Percentiles rank a stretch among this genome's conserved stretches.
Conservation (phyloP, 1,284 basidiomycete genomes). For the Afroboletus lepidellus region DNA sequence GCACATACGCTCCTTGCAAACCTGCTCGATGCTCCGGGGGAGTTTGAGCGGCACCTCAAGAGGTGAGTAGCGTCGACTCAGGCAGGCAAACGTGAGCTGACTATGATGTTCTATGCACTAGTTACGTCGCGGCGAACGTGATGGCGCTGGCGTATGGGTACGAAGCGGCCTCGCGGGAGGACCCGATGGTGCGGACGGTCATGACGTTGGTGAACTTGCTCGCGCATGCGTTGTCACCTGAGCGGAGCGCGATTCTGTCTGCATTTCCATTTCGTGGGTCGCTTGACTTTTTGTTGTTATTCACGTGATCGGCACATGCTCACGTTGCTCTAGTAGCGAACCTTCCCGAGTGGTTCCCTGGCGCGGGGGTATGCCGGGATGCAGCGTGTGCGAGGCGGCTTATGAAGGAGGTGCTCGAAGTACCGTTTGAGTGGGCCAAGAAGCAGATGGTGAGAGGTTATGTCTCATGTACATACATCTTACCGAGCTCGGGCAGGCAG, state of each 20-base stretch:
- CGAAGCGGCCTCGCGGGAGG: constrained; percentile 9
- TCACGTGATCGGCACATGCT: no score
- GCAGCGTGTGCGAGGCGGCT: constrained; percentile 8
- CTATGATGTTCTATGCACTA: not conserved
- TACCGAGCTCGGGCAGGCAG: no score
- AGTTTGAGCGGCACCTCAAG: constrained; percentile 17
- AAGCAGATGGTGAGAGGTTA: constrained; percentile 22
- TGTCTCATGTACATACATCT: not conserved
- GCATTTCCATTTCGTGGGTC: constrained; percentile 23
- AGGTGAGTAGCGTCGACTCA: no score
- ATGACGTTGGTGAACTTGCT: constrained; percentile 9
- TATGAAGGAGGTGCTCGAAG: constrained; percentile 15
- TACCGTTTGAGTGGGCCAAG: constrained; percentile 25
- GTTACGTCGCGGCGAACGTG: constrained; percentile 11
- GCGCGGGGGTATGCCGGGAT: constrained; percentile 17
- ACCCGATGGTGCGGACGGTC: constrained; percentile 21
- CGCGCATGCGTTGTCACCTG: constrained; percentile 17
- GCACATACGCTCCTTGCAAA: constrained; percentile 20
- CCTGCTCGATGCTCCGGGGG: constrained; percentile 4
- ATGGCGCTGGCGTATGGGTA: constrained; percentile 30
- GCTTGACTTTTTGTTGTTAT: no score
- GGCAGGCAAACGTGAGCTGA: constrained; percentile 19
- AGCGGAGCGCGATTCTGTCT: constrained; percentile 17
- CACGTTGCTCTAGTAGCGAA: constrained; percentile 7
- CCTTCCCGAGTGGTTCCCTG: constrained; percentile 27